These are phyloP conservation scores for Mortierella alpina DNA, from an alignment of 192 early-diverging fungal genomes.

Conservation along the genomic window DNA sequence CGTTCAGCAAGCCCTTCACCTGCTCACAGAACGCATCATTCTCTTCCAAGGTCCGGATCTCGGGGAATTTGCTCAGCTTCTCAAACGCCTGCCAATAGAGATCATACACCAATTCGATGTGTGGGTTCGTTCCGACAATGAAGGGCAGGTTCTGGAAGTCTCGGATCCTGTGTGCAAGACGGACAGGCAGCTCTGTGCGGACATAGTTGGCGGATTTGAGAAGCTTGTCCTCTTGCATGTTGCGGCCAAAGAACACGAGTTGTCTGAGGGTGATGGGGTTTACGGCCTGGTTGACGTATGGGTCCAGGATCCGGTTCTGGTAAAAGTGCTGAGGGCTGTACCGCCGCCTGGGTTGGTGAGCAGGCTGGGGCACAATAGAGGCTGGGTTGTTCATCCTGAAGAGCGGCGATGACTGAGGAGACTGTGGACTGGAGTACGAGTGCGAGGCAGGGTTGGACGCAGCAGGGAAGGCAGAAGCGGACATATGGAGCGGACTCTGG, in stretches of 20 bases:
- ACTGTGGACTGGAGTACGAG: background rate
- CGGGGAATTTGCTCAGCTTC: slow-evolving; percentile 73
- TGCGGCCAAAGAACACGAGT: slow-evolving; percentile 89
- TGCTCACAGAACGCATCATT: slow-evolving; percentile 85
- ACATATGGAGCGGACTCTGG: slow-evolving; percentile 10
- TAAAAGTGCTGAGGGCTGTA: slow-evolving; percentile 81
- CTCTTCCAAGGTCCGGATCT: slow-evolving; percentile 82
- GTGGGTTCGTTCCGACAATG: slow-evolving; percentile 92
- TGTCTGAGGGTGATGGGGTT: slow-evolving; percentile 90
- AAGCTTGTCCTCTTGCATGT: slow-evolving; percentile 86
- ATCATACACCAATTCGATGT: slow-evolving; percentile 85
- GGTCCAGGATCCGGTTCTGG: slow-evolving; percentile 89
- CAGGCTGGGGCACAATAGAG: slow-evolving; percentile 20
- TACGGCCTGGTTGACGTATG: slow-evolving; percentile 80
- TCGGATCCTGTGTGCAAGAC: slow-evolving; percentile 92
- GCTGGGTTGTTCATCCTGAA: slow-evolving; percentile 32
- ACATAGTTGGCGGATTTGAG: slow-evolving; percentile 92
- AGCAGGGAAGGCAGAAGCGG: slow-evolving; percentile 21
- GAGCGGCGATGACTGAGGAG: slow-evolving; percentile 30
- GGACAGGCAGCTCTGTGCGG: slow-evolving; percentile 86
- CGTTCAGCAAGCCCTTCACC: slow-evolving; percentile 77
- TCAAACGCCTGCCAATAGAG: slow-evolving; percentile 97
- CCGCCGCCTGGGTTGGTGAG: slow-evolving; percentile 10
- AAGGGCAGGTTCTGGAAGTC: slow-evolving; percentile 95
- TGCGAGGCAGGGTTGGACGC: background rate